Conservation (phyloP, 768 basidiomycete genomes). For the Hypholoma fasciculare region DNA sequence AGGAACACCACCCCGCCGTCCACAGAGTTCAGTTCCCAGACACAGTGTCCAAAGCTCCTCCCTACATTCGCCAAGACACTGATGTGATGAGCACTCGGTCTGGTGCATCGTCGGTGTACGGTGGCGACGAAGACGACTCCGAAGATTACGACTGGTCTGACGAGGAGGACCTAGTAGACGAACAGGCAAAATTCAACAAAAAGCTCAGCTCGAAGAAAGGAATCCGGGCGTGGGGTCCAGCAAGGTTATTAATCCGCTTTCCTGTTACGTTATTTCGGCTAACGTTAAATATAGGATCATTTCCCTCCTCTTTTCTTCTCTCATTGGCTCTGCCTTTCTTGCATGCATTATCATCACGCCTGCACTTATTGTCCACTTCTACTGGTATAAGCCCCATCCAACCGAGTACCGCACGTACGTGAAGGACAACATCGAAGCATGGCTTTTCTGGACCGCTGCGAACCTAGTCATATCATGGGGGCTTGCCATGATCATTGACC, state of each 20-base stretch:
- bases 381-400: conserved; percentile 66
- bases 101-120: conserved; percentile 42
- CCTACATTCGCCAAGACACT: conserved; percentile 30
- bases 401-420: conserved; percentile 58
- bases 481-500: conserved; percentile 69
- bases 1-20: conserved; percentile 4
- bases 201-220: conserved; percentile 52
- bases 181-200: conserved; percentile 66
- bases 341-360: conserved; percentile 61
- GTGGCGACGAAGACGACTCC: conserved; percentile 60
- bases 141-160: conserved; percentile 76
- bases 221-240: conserved; percentile 46
- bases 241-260: conserved; percentile 39
- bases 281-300: conserved; percentile 43
- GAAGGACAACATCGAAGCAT: conserved; percentile 67
- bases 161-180: conserved; percentile 74
- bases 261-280: not conserved
- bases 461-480: conserved; percentile 81
- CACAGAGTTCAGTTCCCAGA: conserved; percentile 56
- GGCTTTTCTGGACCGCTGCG: conserved; percentile 82
- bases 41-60: conserved; percentile 28
- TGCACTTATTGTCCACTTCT: conserved; percentile 64
- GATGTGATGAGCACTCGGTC: conserved; percentile 27
- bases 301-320: conserved; percentile 65
- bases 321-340: conserved; percentile 71